Conservation (phyloP, 176 grass and related monocot species). For the Oryza coarctata region DNA sequence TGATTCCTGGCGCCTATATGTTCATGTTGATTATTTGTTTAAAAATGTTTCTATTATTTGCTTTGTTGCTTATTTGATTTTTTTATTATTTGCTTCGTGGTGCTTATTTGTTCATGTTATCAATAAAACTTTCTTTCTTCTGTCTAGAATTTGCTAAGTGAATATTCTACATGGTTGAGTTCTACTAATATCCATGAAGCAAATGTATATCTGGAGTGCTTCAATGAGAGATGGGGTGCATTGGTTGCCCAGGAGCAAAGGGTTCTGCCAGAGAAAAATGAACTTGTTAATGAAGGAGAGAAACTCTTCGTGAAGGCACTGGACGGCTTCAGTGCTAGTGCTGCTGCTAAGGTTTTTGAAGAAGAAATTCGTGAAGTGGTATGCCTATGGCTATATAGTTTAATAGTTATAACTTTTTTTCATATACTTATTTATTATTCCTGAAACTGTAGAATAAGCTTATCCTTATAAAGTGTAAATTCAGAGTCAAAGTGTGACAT, state of each 20-base stretch:
- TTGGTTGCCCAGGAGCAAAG: conserved; percentile 53
- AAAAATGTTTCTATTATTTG: background rate
- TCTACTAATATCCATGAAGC: conserved; percentile 75
- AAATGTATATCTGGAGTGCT: conserved; percentile 66
- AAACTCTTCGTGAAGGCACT: conserved; percentile 59
- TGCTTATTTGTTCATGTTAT: conserved; percentile 33
- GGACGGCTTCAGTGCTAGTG: conserved; percentile 64
- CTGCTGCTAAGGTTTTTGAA: conserved; percentile 80
- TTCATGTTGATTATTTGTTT: background rate
- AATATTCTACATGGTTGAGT: conserved; percentile 77
- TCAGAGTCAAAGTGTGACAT: background rate
- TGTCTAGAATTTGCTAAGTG: conserved; percentile 64
- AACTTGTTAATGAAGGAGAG: conserved; percentile 41
- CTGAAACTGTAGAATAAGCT: conserved; percentile 14
- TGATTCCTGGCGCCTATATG: background rate
- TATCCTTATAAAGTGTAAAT: background rate
- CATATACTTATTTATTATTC: conserved; percentile 7
- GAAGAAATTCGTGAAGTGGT: conserved; percentile 94
- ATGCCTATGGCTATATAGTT: conserved; percentile 7
- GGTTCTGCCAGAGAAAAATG: conserved; percentile 37
- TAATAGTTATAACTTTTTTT: background rate
- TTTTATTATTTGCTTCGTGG: conserved; percentile 5
- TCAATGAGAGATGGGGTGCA: conserved; percentile 53
- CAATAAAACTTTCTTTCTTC: conserved; percentile 18
- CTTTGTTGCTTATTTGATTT: background rate